Percentiles rank a stretch among this genome's conserved stretches.
These are phyloP conservation scores for Noccaea bulbosa DNA, from an alignment of 345 rosid genomes.

Conservation along the genomic window DNA sequence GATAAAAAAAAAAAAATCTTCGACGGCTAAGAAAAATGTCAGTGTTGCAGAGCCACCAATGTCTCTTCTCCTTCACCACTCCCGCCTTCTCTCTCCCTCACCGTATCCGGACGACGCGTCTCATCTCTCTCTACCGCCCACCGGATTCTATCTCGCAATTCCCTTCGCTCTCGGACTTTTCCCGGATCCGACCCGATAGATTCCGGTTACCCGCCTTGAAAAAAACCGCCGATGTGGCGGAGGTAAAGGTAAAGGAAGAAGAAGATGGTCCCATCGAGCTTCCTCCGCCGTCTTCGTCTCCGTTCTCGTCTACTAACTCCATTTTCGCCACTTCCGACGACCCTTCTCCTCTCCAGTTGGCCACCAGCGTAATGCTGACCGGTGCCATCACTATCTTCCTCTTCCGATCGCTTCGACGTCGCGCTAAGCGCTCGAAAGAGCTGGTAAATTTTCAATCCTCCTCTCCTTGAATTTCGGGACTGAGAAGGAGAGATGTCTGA, in stretches of 20 bases:
- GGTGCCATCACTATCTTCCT: slow-evolving; percentile 85
- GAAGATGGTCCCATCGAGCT: slow-evolving; percentile 83
- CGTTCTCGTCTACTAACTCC: slow-evolving; percentile 48
- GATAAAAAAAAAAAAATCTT: slow-evolving; percentile 17
- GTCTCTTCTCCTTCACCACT: slow-evolving; percentile 40
- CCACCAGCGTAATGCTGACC: slow-evolving; percentile 85
- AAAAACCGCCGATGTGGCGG: slow-evolving; percentile 34
- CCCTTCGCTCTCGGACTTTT: slow-evolving; percentile 32
- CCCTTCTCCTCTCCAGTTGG: slow-evolving; percentile 72
- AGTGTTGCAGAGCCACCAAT: slow-evolving; percentile 55
- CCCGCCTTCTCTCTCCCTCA: slow-evolving; percentile 37
- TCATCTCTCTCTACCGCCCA: slow-evolving; percentile 35
- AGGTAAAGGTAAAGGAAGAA: slow-evolving; percentile 18
- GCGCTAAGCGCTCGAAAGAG: slow-evolving; percentile 80
- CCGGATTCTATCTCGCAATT: slow-evolving; percentile 18
- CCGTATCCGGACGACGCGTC: slow-evolving; percentile 34
- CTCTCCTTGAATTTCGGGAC: not conserved
- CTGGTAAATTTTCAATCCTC: slow-evolving; percentile 47
- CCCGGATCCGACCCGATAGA: slow-evolving; percentile 43
- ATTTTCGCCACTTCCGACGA: slow-evolving; percentile 77
- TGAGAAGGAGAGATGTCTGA: not conserved
- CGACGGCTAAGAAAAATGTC: slow-evolving; percentile 36
- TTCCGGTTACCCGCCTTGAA: slow-evolving; percentile 45
- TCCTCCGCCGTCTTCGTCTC: slow-evolving; percentile 41
- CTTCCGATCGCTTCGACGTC: slow-evolving; percentile 82